Base-by-base conservation (phyloP, 192 early-diverging fungal genomes). In the Coemansia sp. region DNA sequence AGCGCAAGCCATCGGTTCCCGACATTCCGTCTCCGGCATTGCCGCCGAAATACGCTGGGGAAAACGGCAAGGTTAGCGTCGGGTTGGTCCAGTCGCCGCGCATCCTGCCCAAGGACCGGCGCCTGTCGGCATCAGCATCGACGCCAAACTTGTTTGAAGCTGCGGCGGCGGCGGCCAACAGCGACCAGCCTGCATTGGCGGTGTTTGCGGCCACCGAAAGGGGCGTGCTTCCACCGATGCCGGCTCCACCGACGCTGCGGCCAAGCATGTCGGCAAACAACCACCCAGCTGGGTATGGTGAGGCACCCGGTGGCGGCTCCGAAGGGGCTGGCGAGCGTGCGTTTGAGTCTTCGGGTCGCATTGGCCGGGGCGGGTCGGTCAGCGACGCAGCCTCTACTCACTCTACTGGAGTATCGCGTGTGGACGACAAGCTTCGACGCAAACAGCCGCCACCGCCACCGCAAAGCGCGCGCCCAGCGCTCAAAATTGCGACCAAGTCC, bases 141-240 rank as follows among this genome's bases (percentile, higher is more conserved):
- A 75, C 73, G 7, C 73, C 73, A 5, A 75, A 75, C 19, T 38
- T 75, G 51, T 56, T 67, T 29, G 73, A 75, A 36, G 62, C 60
- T 4, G 72, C 66, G 2, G 61, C 62, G 1, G 73, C 66, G 23
- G 73, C 73, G 21, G 73, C 67, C 10, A 61, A 34, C 51, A 69
- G 32, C 20, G 73, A 76, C 27, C 73, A 69, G 58, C 67, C 62
- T 9, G 53, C 73, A 0, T 19, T 69, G 55, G 62, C 66, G 2
- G 73, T 69, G 22, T 69, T 58, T 48, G 66, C 66, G 21, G 73
- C 73, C 2, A 64, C 67, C 12, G 73, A 76, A 42, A 52, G 73
- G 3, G 73, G 73, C 19, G 67, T 69, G 40, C 60, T 76, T 8
- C 73, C 73, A 4, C 73, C 73, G 9, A 76, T 76, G 73, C 73